These are phyloP conservation scores for Pythium folliculosum DNA, from an alignment of 352 stramenopile species.

Conservation along the genomic window DNA sequence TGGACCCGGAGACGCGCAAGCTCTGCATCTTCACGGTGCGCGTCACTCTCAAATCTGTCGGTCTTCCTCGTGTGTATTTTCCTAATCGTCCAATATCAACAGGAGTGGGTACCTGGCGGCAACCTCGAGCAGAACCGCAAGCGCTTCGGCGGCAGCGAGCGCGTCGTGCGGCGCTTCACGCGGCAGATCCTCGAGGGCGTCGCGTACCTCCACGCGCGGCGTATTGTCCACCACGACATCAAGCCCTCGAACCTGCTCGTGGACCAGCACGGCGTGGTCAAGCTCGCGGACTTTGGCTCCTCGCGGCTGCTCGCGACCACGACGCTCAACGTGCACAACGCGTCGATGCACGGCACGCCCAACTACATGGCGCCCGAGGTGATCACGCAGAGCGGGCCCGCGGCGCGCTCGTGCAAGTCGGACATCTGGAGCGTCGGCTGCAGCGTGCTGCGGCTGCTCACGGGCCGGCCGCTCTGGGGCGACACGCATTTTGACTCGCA, in stretches of 20 bases:
- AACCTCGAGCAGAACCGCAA: conserved; percentile 83
- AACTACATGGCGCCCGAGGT: conserved; percentile 91
- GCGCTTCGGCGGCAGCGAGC: conserved; percentile 75
- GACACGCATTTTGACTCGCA: conserved; percentile 76
- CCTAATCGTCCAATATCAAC: neutral
- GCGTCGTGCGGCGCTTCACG: conserved; percentile 74
- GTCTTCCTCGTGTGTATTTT: neutral
- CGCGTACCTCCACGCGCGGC: conserved; percentile 84
- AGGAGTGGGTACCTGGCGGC: conserved; percentile 88
- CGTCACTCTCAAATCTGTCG: too few relatives aligned
- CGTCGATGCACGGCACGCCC: conserved; percentile 75
- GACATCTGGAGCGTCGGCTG: conserved; percentile 88
- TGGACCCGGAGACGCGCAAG: conserved; percentile 45
- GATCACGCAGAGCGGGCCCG: conserved; percentile 68
- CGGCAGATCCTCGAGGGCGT: conserved; percentile 84
- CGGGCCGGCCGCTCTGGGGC: conserved; percentile 72
- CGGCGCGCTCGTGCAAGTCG: conserved; percentile 58
- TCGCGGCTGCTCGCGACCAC: conserved; percentile 66
- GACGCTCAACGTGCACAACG: conserved; percentile 43
- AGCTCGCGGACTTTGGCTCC: conserved; percentile 94
- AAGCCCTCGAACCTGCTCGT: conserved; percentile 95
- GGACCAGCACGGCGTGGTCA: conserved; percentile 92
- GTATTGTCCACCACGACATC: conserved; percentile 83
- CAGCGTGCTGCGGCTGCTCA: conserved; percentile 77
- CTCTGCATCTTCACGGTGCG: conserved; percentile 82